Base-by-base conservation (phyloP, 169 alveolate genomes). In the Theileria annulata region DNA sequence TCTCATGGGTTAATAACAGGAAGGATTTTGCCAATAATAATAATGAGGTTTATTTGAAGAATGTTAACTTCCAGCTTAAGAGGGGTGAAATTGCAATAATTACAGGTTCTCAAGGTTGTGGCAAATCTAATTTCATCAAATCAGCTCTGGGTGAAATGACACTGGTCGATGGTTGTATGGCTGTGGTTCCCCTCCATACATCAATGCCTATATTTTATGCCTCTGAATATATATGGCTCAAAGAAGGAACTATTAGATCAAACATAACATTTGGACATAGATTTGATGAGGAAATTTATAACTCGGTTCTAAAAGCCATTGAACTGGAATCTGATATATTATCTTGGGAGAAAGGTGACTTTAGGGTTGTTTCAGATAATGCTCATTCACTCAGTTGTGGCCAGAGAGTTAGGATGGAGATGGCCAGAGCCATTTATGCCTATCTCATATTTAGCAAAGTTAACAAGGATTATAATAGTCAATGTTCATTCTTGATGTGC, bases 351-450 rank as follows among this genome's bases (percentile, higher is more conserved):
- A 69, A 83, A 19, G 90, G 90, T 13, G 86, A 83, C 60, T 5
- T 58, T 15, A 77, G 90, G n/a, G 77, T 35, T 54, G 42, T 83
- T 13, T 75, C 85, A 15, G 86, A 83, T 49, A 71, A 76, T 60
- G 90, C 80, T 12, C 70, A 71, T 37, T 77, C 87, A 25, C 74
- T 96, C 49, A 90, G 96, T 79, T 97, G 98, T 67, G 99, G 99
- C 0, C 96, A 96, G 75, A 88, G 95, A 19, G 97, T 97, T 0
- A 88, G 99, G 73, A 79, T 96, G 13, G 84, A 95, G 73, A 87
- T 96, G 66, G 99, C 99, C 12, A 70, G 99, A 59, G 97, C 98
- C 3, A 70, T 96, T 3, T 96, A 96, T 82, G 87, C 88, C 0
- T 80, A 80, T 23, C 5, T 80, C 71, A 25, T 86, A 8, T 76